Base-by-base conservation (phyloP, 1,284 basidiomycete species). In the Mycosarcoma maydis region DNA sequence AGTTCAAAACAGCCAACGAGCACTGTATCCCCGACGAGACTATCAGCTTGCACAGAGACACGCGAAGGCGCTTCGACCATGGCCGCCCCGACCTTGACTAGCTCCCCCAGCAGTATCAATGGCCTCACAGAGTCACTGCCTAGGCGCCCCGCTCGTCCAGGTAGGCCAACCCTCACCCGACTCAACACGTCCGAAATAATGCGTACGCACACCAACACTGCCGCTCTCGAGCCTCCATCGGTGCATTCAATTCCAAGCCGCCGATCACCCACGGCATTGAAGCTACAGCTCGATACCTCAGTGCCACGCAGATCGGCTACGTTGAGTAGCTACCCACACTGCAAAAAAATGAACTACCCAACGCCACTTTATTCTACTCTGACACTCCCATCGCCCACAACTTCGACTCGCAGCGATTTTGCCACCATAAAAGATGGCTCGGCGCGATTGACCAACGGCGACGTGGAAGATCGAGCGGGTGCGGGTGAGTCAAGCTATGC, bases 181-280 rank as follows among this genome's bases (percentile, higher is more conserved):
- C 53, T 75, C 32, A 72, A 75, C 42, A 75, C 70, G 8, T 75
- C 73, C 27, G 73, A 75, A 49, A 55, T 68, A 32, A 19, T 70
- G 37, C 59, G 54, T 11, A 60, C 52, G 7, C 55, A 53, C 29
- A 57, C 54, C 14, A 44, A 10, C 40, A 45, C 45, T 26, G 36
- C 43, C 23, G 36, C 43, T 14, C 33, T 42, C 16, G 51, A 43
- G 34, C 38, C 46, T n/a, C 41, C 23, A 3, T 33, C 55, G 16
- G 22, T 20, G 3, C 52, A 41, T n/a, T 39, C 53, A 1, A 23
- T 17, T 23, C 19, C 42, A 4, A 40, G 20, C 20, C 59, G 58
- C 42, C 51, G 38, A 29, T 72, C 64, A 16, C 58, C 69, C 0
- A 48, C 53, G 0, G 46, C 37, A 6, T 19, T 71, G 27, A 65